These are phyloP conservation scores for Cicer cuneatum DNA, from an alignment of 306 rosid species.

Conservation along the genomic window DNA sequence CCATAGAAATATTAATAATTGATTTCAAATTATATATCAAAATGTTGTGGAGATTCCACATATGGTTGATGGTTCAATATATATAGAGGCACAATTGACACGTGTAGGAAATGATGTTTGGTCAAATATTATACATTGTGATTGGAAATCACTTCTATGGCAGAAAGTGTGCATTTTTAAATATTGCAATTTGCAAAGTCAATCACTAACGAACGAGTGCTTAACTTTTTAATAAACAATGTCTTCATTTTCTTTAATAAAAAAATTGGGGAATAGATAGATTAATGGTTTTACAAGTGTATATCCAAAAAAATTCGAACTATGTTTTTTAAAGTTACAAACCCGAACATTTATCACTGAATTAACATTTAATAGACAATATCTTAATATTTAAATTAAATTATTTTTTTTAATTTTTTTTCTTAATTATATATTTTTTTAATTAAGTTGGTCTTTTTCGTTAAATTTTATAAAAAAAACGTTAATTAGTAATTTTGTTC, in stretches of 20 bases:
- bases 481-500: too few species aligned
- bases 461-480: too few species aligned
- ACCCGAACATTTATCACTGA: too few species aligned
- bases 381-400: too few species aligned
- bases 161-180: not conserved
- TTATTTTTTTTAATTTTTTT: too few species aligned
- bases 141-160: slow-evolving; percentile 1
- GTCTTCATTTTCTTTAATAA: not conserved
- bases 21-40: slow-evolving; percentile 10
- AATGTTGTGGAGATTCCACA: slow-evolving; percentile 35
- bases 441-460: too few species aligned
- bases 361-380: too few species aligned
- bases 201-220: slow-evolving; percentile 27
- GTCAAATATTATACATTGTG: slow-evolving; percentile 42
- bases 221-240: not conserved
- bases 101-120: slow-evolving; percentile 22
- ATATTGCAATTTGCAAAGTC: slow-evolving; percentile 25
- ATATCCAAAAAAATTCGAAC: too few species aligned
- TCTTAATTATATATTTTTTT: too few species aligned
- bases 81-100: slow-evolving; percentile 42
- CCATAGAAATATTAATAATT: slow-evolving; percentile 18
- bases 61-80: slow-evolving; percentile 7
- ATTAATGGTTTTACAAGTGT: too few species aligned
- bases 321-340: too few species aligned
- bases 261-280: too few species aligned